Conservation (phyloP, 306 rosid genomes). For the Sophora flavescens region DNA sequence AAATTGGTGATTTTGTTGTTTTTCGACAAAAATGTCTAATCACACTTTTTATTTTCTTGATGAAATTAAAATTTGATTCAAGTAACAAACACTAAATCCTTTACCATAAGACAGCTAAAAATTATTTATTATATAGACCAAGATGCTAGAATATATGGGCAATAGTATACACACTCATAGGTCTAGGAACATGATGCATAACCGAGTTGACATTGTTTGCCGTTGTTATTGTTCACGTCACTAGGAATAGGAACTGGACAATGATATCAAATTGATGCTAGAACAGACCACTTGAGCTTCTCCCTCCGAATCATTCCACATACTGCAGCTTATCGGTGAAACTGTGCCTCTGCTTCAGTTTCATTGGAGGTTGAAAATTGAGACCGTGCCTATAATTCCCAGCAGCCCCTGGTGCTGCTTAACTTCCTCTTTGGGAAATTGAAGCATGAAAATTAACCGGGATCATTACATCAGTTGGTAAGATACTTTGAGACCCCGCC, state of each 20-base stretch:
- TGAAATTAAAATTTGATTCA: not conserved
- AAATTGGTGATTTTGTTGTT: constrained; percentile 43
- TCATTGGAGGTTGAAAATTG: constrained; percentile 4
- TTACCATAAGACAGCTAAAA: not conserved
- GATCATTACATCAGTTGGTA: constrained; percentile 12
- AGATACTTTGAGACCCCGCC: not conserved
- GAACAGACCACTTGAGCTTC: constrained; percentile 27
- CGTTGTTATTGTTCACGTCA: constrained; percentile 9
- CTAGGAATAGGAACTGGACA: constrained; percentile 19
- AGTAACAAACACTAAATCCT: not conserved
- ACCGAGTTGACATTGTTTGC: not conserved
- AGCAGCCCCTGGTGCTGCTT: not conserved
- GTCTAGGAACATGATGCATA: not conserved
- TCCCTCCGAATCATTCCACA: constrained; percentile 27
- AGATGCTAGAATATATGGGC: not conserved
- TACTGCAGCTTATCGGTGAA: not conserved
- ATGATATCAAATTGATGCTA: constrained; percentile 32
- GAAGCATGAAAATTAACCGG: constrained; percentile 6
- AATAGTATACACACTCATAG: not conserved
- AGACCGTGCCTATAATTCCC: not conserved
- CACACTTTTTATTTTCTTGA: not conserved
- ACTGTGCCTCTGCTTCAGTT: not conserved
- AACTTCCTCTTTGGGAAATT: constrained; percentile 11
- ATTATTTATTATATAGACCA: not conserved
- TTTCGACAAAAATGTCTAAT: constrained; percentile 36